Evolutionary conservation across 75 land plant genomes (phyloP), one percentile per base, ranked within the genome.

Genomic region (Isoetes taiwanensis): DNA sequence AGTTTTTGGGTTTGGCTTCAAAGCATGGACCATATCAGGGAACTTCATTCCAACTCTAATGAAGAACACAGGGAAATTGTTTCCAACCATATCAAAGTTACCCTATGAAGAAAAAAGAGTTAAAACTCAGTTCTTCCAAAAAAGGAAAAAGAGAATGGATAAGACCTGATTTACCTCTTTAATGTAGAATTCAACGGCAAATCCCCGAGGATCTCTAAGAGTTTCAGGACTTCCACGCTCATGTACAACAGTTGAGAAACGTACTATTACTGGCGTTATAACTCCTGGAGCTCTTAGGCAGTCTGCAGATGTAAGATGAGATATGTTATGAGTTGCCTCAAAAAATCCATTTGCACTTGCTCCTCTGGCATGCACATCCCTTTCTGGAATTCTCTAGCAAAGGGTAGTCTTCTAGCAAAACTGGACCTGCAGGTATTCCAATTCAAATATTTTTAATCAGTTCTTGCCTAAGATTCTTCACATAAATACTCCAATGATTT

Each of bases 21-120:
- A 23, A 16, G 50, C 50, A 23, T 46, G 50, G 16, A 46, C 25
- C 50, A 46, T 46, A 23, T 46, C 50, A 46, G 50, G 16, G 50
- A 46, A 46, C 50, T 46, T 46, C 8, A 46, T 46, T 6, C 50
- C 50, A 46, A 19, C 50, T 6, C 50, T 19, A 6, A 46, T 23
- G 16, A 46, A 46, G n/a, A 46, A 46, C 6, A 46, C 50, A 4
- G 50, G 50, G 23, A 46, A 19, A n/a, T 46, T 46, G 50, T 46
- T 46, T 8, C 50, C 50, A 46, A 46, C 50, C 50, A 46, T 6
- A 16, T 46, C 50, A n/a, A 46, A 46, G 50, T 46, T 46, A 19
- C 50, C 50, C 50, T 46, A 37, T 14, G 14, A 37, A 37, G 38
- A 9, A 14, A 37, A 37, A 37, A 37, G 14, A 37, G 38, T 37